Evolutionary conservation across 371 early-diverging fungal genomes (phyloP).

Genomic region (Synchytrium microbalum): DNA sequence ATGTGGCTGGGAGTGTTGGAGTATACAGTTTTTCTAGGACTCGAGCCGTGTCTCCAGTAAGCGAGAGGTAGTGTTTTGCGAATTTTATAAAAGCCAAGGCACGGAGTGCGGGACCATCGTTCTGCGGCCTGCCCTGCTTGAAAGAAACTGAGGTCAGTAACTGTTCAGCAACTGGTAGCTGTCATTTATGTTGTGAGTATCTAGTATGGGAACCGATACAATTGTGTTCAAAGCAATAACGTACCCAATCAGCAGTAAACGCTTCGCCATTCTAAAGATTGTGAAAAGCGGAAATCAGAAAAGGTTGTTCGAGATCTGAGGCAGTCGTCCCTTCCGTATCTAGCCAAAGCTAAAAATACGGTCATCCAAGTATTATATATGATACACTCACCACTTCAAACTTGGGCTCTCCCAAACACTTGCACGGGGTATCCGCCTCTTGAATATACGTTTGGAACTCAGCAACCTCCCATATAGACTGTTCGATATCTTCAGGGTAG

Average conservation of each 20-base stretch:
- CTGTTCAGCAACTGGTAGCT: constrained; percentile 3
- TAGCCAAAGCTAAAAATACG: too few species aligned
- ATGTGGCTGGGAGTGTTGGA: constrained; percentile 18
- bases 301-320: too few species aligned
- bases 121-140: constrained; percentile 70
- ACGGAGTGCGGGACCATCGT: constrained; percentile 76
- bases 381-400: not conserved
- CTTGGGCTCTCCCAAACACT: not conserved
- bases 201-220: too few species aligned
- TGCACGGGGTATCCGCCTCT: not conserved
- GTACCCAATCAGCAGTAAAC: not conserved
- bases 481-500: not conserved
- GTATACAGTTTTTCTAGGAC: constrained; percentile 16
- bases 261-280: not conserved
- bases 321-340: too few species aligned
- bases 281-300: too few species aligned
- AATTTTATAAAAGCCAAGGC: constrained; percentile 46
- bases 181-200: too few species aligned
- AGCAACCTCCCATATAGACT: not conserved
- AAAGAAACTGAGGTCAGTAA: not conserved
- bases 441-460: not conserved
- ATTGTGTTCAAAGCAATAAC: too few species aligned
- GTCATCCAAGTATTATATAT: too few species aligned
- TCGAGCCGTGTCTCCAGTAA: constrained; percentile 2
- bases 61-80: constrained; percentile 24